Evolutionary conservation across 768 basidiomycete species (phyloP).

Genomic region (Termitomyces sp.): DNA sequence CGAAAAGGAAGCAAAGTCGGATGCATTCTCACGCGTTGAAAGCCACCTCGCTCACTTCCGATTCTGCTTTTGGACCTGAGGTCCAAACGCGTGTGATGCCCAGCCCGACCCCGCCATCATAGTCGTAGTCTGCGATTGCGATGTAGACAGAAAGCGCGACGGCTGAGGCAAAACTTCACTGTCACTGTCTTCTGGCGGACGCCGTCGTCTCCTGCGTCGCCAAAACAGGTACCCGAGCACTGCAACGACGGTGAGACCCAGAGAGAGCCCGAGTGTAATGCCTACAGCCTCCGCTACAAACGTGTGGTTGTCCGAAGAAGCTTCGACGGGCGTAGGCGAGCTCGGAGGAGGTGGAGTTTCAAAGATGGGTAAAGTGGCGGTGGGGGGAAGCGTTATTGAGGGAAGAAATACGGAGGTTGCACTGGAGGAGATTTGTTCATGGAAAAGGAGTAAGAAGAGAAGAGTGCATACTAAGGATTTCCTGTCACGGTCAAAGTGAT

Average conservation of each 20-base stretch:
- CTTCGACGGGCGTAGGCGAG: constrained; percentile 1
- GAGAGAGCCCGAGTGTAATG: constrained; percentile 24
- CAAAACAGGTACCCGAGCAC: constrained; percentile 20
- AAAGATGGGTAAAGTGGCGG: constrained; percentile 29
- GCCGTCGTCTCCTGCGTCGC: constrained; percentile 18
- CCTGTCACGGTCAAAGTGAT: constrained; percentile 34
- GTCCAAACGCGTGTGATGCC: not conserved
- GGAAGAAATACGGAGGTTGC: constrained; percentile 30
- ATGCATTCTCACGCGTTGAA: not conserved
- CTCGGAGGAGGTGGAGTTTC: not conserved
- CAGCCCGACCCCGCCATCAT: not conserved
- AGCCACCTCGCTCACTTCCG: not conserved
- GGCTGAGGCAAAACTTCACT: constrained; percentile 6
- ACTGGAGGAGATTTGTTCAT: constrained; percentile 5
- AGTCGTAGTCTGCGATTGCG: not conserved
- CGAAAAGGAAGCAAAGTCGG: not conserved
- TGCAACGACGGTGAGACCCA: constrained; percentile 23
- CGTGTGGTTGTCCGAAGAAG: constrained; percentile 8
- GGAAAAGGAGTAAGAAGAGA: not conserved
- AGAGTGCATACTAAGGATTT: constrained; percentile 28
- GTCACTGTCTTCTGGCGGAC: constrained; percentile 3
- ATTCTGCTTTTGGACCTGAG: not conserved
- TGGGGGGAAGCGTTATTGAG: constrained; percentile 30
- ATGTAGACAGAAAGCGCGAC: not conserved
- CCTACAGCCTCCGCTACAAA: constrained; percentile 20